phyloP scores from a whole-genome alignment of 2,329 filamentous ascomycete genomes.

The Clarireedia paspali region DNA sequence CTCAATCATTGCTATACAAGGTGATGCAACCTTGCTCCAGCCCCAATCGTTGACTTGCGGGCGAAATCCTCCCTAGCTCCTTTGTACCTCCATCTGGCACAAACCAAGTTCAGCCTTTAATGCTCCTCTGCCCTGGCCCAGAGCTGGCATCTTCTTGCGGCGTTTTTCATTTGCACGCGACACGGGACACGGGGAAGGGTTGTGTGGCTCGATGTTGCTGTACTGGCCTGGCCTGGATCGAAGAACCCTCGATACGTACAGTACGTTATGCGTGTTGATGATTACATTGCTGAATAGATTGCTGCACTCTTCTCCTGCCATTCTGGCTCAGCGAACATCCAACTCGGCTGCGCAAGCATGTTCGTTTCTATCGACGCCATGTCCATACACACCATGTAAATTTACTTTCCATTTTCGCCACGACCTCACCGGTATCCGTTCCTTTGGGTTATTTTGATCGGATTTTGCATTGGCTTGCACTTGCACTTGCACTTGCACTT shows the following conservation, averaged over 20 bases:
- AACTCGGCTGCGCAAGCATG: background rate
- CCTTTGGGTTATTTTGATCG: background rate
- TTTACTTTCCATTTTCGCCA: background rate
- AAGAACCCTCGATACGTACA: too few relatives aligned
- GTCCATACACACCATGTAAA: background rate
- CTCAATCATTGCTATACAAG: background rate
- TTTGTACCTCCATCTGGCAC: background rate
- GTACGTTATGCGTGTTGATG: background rate
- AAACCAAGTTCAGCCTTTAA: background rate
- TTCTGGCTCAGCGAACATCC: background rate
- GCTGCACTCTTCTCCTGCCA: too few relatives aligned
- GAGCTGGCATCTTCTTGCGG: background rate
- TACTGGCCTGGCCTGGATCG: too few relatives aligned
- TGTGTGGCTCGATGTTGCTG: too few relatives aligned
- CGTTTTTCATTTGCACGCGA: background rate
- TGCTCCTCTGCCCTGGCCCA: too few relatives aligned
- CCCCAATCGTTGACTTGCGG: background rate
- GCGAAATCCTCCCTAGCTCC: background rate
- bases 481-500: too few relatives aligned
- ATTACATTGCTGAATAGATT: background rate
- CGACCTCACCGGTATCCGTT: background rate
- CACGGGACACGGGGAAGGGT: background rate
- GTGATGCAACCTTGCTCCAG: background rate
- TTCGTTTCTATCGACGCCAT: background rate
- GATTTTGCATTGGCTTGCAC: background rate